Conservation (phyloP, 352 stramenopile species). For the Phytophthora pseudosyringae region DNA sequence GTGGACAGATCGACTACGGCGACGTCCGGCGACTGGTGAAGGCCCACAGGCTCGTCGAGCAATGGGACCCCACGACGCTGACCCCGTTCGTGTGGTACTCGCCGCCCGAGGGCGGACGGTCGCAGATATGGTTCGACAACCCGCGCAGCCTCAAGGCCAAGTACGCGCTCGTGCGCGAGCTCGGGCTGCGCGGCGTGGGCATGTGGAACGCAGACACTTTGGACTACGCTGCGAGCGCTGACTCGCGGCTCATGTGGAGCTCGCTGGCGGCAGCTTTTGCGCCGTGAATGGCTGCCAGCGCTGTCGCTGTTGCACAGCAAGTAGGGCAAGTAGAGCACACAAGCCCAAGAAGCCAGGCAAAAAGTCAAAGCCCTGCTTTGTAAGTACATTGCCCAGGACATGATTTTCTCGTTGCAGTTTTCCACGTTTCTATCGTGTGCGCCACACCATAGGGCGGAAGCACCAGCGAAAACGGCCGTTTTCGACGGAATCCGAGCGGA, state of each 20-base stretch:
- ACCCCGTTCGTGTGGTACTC: slow-evolving; percentile 56
- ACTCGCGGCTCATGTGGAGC: slow-evolving; percentile 63
- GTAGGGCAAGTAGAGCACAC: too few relatives aligned
- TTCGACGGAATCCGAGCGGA: slow-evolving; percentile 16
- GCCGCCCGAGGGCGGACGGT: slow-evolving; percentile 11
- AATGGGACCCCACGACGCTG: slow-evolving; percentile 65
- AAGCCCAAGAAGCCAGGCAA: too few relatives aligned
- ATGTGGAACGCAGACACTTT: slow-evolving; percentile 88
- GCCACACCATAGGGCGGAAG: slow-evolving; percentile 2
- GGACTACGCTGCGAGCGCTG: slow-evolving; percentile 56
- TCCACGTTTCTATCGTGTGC: slow-evolving; percentile 32
- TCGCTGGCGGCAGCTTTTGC: slow-evolving; percentile 44
- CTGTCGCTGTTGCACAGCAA: background rate
- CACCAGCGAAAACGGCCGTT: slow-evolving; percentile 26
- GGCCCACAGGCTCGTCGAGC: slow-evolving; percentile 29
- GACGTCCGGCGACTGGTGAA: slow-evolving; percentile 51
- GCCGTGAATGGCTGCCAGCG: background rate
- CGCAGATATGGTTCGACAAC: slow-evolving; percentile 84
- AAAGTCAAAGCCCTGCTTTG: background rate
- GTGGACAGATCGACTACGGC: slow-evolving; percentile 66
- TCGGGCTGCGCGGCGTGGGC: slow-evolving; percentile 65
- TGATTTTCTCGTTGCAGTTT: slow-evolving; percentile 36
- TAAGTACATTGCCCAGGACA: slow-evolving; percentile 23
- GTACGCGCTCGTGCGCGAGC: slow-evolving; percentile 53
- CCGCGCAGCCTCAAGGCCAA: slow-evolving; percentile 61